Evolutionary conservation across 2,329 filamentous ascomycete species (phyloP), one percentile per base, ranked within the genome.

Genomic region (Paraphaeosphaeria minitans): DNA sequence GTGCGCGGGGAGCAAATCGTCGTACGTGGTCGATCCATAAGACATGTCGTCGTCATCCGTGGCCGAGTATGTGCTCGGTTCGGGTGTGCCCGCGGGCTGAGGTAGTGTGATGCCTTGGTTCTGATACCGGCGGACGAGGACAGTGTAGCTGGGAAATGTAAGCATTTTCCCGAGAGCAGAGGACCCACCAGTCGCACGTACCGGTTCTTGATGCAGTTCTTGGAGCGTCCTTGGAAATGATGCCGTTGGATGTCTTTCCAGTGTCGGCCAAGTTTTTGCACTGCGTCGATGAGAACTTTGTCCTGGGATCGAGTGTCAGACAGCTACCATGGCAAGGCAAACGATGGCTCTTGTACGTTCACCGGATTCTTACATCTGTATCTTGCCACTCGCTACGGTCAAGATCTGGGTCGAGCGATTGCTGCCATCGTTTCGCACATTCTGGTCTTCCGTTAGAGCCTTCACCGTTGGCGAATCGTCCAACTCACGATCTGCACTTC

Each of bases 361-460:
- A 43, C 27, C 19, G 37, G 43, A 33, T 41, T 47, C 66, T 63
- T 57, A 74, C 76, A 57, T 79, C 76, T n/a, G 64, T 54, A 9
- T 74, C 70, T 10, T 65, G 68, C 76, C 77, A 79, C 56, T 77
- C 73, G 48, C 72, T 77, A 35, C 72, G 75, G 57, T 78, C 71
- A 51, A 81, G 66, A 21, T 73, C 70, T 3, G 79, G 79, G 59
- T 80, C 77, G 1, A 81, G 73, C 9, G 74, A 78, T 29, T 79
- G 78, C 46, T 79, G 77, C 79, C 79, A 81, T 45, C 79, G 70
- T 61, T 81, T 81, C n/a, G 79, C 77, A 60, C 79, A 81, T 67
- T 81, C 79, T 80, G 37, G n/a, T 8, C n/a, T 14, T 58, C 19
- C n/a, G 57, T 61, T 7, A 62, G 61, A 35, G 21, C 14, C 24